Evolutionary conservation across 139 green algal species (phyloP), one percentile per base, ranked within the genome.

Genomic region (Asterochloris sp.): DNA sequence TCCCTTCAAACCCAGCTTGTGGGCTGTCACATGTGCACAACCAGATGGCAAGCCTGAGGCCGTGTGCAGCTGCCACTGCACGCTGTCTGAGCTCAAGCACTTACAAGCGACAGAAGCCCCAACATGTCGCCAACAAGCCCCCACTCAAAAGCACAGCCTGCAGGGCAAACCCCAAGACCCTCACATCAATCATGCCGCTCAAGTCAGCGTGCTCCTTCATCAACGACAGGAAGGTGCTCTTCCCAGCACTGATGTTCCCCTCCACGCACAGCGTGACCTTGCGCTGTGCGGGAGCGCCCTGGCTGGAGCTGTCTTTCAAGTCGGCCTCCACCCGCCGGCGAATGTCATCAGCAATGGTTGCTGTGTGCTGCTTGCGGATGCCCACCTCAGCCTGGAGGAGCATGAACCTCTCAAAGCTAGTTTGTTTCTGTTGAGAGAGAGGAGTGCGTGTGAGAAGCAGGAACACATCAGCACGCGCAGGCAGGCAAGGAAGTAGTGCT

Each of bases 241-340:
- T 99, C 64, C 97, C 97, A 29, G 94, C 92, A 60, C 90, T 91
- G 87, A 99, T 99, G 88, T 99, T 99, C 60, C 97, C 97, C 88
- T 99, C 96, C 26, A 99, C 93, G 74, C 91, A 95, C 54, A 99
- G 89, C 0, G 95, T 99, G 12, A 99, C 85, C 38, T 54, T 54
- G 38, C 38, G 38, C 38, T 60, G 81, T 74, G 28, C 84, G 47
- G 27, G 23, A 38, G 63, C 78, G 12, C 69, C 71, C 76, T 82
- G 73, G 73, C 10, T 24, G 15, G 74, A 62, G 24, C 62, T 19
- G 69, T 85, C n/a, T 73, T 64, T 24, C 73, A 81, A 10, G 62
- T 73, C 62, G 67, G 73, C 12, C 27, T 82, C 74, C 27, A 82
- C 67, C 47, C 93, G 67, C 21, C 89, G 83, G 19, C 62, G 68